Percentiles rank a stretch among this genome's conserved stretches.
Evolutionary conservation across 495 filamentous ascomycete genomes (phyloP).

Genomic region (Aspergillus leporis): DNA sequence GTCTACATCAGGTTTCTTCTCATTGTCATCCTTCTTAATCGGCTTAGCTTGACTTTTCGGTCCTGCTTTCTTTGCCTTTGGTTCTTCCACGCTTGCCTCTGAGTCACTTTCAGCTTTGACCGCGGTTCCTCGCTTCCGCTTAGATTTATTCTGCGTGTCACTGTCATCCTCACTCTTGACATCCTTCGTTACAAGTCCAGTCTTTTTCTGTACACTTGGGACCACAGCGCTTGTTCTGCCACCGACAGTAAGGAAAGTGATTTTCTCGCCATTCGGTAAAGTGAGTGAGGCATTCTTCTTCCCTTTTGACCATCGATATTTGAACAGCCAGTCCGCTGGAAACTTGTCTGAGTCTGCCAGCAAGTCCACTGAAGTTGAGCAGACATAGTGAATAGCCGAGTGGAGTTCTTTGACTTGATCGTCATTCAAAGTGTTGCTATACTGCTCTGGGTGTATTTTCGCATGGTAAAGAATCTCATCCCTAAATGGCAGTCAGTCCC

Average conservation of each 20-base stretch:
- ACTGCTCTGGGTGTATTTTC: conserved; percentile 86
- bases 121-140: conserved; percentile 36
- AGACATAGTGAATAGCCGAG: conserved; percentile 74
- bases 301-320: conserved; percentile 87
- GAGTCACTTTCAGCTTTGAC: conserved; percentile 35
- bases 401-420: conserved; percentile 72
- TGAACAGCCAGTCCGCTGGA: conserved; percentile 89
- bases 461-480: conserved; percentile 91
- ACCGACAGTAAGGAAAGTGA: conserved; percentile 81
- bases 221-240: conserved; percentile 87
- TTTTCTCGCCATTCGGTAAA: conserved; percentile 80
- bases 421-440: conserved; percentile 76
- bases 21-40: conserved; percentile 21
- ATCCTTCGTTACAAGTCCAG: conserved; percentile 47
- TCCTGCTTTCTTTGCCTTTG: conserved; percentile 24
- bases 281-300: conserved; percentile 67
- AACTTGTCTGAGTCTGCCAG: conserved; percentile 82
- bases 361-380: conserved; percentile 72
- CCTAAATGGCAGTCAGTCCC: conserved; percentile 33
- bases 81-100: conserved; percentile 23
- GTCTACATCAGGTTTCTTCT: conserved; percentile 17
- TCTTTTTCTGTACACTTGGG: conserved; percentile 83
- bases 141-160: conserved; percentile 25
- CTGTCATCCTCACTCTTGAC: conserved; percentile 28
- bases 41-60: conserved; percentile 25